Base-by-base conservation (phyloP, 768 basidiomycete genomes). In the Agrocybe praecox region DNA sequence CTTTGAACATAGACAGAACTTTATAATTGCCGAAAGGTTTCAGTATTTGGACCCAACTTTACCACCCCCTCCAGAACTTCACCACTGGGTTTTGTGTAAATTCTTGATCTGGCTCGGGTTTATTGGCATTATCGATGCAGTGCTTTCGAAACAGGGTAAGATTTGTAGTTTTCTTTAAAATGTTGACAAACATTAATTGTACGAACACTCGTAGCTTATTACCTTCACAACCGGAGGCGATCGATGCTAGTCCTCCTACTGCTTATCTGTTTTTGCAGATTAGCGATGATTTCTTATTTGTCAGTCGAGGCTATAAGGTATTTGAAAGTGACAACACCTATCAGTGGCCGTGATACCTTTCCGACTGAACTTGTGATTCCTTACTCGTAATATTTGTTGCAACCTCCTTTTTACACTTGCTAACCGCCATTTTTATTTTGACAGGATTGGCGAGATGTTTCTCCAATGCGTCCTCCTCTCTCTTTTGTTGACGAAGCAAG, bases 121-220 rank as follows among this genome's bases (percentile, higher is more conserved):
- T 12, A 17, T 54, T 29, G 26, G 52, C 18, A 15, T 21, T 10
- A 17, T 53, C 42, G 53, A 54, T 23, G 40, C 23, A 12, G 23
- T 36, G 23, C 43, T 50, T n/a, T 44, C 47, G 29, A 53, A 53
- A 33, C 43, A 42, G 29, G 52, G 57, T 58, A 48, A 11, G 52
- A 17, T 42, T n/a, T 21, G 17, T 19, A 21, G 15, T 40, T 17
- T 23, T 24, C 2, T 22, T 45, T 57, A 18, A 26, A 36, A 40
- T 23, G 40, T 24, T 18, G 14, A 36, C 6, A 33, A 22, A 17
- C 10, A 18, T 24, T 18, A 34, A 36, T 12, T 19, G n/a, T 54
- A 17, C 23, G 46, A 47, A 19, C 10, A 24, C 15, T 47, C 23
- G 22, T 47, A 40, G 36, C 14, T 40, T 40, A 40, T n/a, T 40